phyloP scores from a whole-genome alignment of 192 early-diverging fungal species.

The Coemansia sp. region DNA sequence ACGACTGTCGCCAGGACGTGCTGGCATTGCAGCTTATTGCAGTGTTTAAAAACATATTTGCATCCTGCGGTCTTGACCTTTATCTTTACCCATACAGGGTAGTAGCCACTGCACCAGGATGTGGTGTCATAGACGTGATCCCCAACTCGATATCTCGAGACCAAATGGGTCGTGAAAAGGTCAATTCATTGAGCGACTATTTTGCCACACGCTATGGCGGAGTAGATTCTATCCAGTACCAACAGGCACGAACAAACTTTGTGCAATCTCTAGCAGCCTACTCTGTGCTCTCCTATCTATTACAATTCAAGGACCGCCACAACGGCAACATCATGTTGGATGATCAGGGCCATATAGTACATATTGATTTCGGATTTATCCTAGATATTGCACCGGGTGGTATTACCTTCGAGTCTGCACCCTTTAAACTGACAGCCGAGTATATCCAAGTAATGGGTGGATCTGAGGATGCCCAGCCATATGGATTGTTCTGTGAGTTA shows the following conservation, averaged over 20 bases:
- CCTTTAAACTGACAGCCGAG: slow-evolving; percentile 97
- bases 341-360: slow-evolving; percentile 90
- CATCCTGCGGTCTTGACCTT: slow-evolving; percentile 84
- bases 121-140: slow-evolving; percentile 98
- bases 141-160: slow-evolving; percentile 95
- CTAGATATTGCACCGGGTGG: slow-evolving; percentile 98
- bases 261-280: slow-evolving; percentile 94
- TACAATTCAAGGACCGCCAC: slow-evolving; percentile 98
- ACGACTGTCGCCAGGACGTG: slow-evolving; percentile 99
- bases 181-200: slow-evolving; percentile 95
- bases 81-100: slow-evolving; percentile 97
- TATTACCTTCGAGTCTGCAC: slow-evolving; percentile 89
- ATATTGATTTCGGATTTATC: slow-evolving; percentile 99
- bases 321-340: slow-evolving; percentile 99
- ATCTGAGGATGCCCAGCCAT: slow-evolving; percentile 72
- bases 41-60: slow-evolving; percentile 95
- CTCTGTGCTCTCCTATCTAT: slow-evolving; percentile 87
- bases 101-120: slow-evolving; percentile 94
- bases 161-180: slow-evolving; percentile 96
- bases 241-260: slow-evolving; percentile 91
- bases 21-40: slow-evolving; percentile 97
- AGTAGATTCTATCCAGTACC: slow-evolving; percentile 83
- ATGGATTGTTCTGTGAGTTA: slow-evolving; percentile 85
- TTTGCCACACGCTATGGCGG: slow-evolving; percentile 90
- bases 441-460: slow-evolving; percentile 97